phyloP scores from a whole-genome alignment of 1,284 basidiomycete species.

The Sphagnurus paluster region DNA sequence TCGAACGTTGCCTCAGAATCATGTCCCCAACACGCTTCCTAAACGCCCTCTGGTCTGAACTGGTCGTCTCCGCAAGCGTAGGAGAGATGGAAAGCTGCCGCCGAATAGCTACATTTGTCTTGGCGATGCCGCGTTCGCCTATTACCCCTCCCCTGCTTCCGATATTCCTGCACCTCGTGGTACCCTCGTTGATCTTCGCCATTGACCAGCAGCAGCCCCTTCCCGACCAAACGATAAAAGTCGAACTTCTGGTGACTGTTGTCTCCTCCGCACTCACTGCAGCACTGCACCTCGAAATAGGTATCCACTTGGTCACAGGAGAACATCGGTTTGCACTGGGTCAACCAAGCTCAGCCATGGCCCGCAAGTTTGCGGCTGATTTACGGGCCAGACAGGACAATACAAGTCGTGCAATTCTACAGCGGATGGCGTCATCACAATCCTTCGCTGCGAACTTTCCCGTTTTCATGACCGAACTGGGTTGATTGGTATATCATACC shows the following conservation, averaged over 20 bases:
- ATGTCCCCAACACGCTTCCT: slow-evolving; percentile 61
- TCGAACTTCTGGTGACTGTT: slow-evolving; percentile 61
- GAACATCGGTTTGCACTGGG: slow-evolving; percentile 53
- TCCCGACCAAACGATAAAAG: slow-evolving; percentile 53
- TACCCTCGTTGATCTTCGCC: slow-evolving; percentile 56
- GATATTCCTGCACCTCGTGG: slow-evolving; percentile 63
- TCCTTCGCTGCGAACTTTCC: slow-evolving; percentile 74
- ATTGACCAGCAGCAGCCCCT: slow-evolving; percentile 53
- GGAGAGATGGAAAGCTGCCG: slow-evolving; percentile 60
- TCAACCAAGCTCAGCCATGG: slow-evolving; percentile 60
- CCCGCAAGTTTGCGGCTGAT: slow-evolving; percentile 58
- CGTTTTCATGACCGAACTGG: slow-evolving; percentile 53
- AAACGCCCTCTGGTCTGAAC: slow-evolving; percentile 60
- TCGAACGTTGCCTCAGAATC: slow-evolving; percentile 59
- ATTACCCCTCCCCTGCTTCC: slow-evolving; percentile 65
- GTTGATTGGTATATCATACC: slow-evolving; percentile 17
- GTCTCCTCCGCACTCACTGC: slow-evolving; percentile 64
- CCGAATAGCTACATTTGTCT: slow-evolving; percentile 62
- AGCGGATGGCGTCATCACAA: slow-evolving; percentile 59
- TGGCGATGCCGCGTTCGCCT: slow-evolving; percentile 55
- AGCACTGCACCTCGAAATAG: slow-evolving; percentile 68
- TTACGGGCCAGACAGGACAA: slow-evolving; percentile 52
- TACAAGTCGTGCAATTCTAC: slow-evolving; percentile 52
- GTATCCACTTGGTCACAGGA: slow-evolving; percentile 51
- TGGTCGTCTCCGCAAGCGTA: slow-evolving; percentile 47